Conservation (phyloP, 2,329 filamentous ascomycete species). For the Bipolaris sorokiniana region DNA sequence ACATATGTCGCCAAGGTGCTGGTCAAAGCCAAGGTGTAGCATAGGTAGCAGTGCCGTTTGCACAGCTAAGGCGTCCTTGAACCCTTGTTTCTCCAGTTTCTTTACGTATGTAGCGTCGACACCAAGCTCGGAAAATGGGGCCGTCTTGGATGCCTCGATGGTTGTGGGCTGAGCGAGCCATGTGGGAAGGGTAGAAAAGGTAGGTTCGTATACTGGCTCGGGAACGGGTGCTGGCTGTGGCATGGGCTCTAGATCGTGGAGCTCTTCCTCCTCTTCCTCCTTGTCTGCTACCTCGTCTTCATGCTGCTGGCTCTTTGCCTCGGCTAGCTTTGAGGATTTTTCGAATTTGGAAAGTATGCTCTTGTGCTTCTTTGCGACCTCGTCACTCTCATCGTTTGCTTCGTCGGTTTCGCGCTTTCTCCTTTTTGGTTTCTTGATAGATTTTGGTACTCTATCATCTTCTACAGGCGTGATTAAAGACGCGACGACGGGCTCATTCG, state of each 20-base stretch:
- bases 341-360: slow-evolving; percentile 55
- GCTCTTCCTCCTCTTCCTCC: slow-evolving; percentile 48
- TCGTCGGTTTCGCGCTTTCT: slow-evolving; percentile 39
- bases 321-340: slow-evolving; percentile 45
- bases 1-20: slow-evolving; percentile 76
- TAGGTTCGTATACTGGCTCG: slow-evolving; percentile 64
- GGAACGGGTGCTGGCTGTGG: slow-evolving; percentile 74
- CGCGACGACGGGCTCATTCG: neutral
- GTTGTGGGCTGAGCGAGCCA: slow-evolving; percentile 82
- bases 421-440: slow-evolving; percentile 45
- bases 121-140: slow-evolving; percentile 68
- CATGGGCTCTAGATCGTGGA: slow-evolving; percentile 78
- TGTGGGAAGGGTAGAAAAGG: slow-evolving; percentile 77
- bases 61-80: slow-evolving; percentile 75
- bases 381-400: slow-evolving; percentile 32
- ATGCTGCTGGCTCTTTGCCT: slow-evolving; percentile 23
- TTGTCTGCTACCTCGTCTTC: slow-evolving; percentile 45
- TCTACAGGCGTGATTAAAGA: slow-evolving; percentile 12
- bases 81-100: slow-evolving; percentile 70
- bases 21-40: slow-evolving; percentile 69
- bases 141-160: slow-evolving; percentile 65
- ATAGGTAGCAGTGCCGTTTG: slow-evolving; percentile 82
- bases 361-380: slow-evolving; percentile 46
- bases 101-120: slow-evolving; percentile 66
- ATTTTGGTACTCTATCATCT: slow-evolving; percentile 16